Evolutionary conservation across 768 basidiomycete species (phyloP), one percentile per base, ranked within the genome.

Genomic region (Asterophora lycoperdoides): DNA sequence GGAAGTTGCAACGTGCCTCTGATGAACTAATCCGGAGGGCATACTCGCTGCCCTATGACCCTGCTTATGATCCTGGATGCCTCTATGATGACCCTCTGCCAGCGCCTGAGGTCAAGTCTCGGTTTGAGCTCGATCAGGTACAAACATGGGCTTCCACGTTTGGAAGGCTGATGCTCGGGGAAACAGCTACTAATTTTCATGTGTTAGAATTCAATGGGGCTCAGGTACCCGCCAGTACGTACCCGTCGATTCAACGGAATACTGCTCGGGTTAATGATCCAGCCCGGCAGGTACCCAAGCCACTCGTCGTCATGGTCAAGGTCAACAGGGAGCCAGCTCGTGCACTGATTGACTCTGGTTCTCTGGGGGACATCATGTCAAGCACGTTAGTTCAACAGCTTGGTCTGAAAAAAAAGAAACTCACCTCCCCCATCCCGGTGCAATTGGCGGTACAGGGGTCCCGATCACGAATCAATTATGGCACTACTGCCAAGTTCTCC

Each of bases 371-470:
- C n/a, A n/a, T n/a, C n/a, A n/a, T n/a, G n/a, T n/a, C n/a, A n/a
- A n/a, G n/a, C n/a, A 74, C 48, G 60, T 62, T 0, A 71, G 71
- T 1, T 72, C 69, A 0, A 48, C 74, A 76, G 52, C 48, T 75
- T 2, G 56, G 58, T 2, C 33, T 69, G 0, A 48, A 59, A 37
- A 60, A 15, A 61, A 48, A 37, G 54, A 46, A 53, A 8, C 53
- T 75, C 0, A 59, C 44, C 0, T 60, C 62, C n/a, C n/a, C n/a
- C n/a, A n/a, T n/a, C n/a, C n/a, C n/a, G n/a, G n/a, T n/a, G n/a
- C n/a, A n/a, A n/a, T n/a, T n/a, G n/a, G n/a, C n/a, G n/a, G n/a
- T n/a, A n/a, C n/a, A n/a, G n/a, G n/a, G n/a, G n/a, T n/a, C 26
- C 73, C 67, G 64, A 0, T 61, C 70, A 0, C 65, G 65, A 33